phyloP scores from a whole-genome alignment of 2,329 filamentous ascomycete genomes.

The Didymella pomorum region DNA sequence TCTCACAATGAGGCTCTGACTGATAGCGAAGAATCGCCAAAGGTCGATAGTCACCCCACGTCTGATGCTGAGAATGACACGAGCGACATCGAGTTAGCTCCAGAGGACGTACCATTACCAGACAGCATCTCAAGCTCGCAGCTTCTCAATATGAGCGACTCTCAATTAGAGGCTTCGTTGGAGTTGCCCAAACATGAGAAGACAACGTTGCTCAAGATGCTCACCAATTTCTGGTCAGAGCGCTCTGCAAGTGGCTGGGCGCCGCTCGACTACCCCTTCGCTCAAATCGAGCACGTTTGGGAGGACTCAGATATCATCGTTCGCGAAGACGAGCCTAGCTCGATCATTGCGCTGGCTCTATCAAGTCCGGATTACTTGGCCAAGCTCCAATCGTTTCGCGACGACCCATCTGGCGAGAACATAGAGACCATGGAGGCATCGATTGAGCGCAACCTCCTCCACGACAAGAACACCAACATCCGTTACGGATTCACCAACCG shows the following conservation, averaged over 20 bases:
- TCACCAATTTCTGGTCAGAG: conserved; percentile 98
- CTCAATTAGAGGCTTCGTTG: conserved; percentile 66
- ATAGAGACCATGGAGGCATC: conserved; percentile 65
- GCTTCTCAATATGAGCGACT: conserved; percentile 61
- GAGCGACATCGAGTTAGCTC: conserved; percentile 76
- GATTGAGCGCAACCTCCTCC: conserved; percentile 84
- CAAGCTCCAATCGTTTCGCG: conserved; percentile 75
- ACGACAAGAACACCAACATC: conserved; percentile 87
- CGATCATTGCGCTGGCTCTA: conserved; percentile 90
- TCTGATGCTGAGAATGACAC: conserved; percentile 61
- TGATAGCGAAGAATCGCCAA: conserved; percentile 38
- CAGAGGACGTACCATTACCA: conserved; percentile 72
- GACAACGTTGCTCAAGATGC: conserved; percentile 90
- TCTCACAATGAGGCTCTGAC: conserved; percentile 33
- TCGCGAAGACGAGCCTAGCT: conserved; percentile 95
- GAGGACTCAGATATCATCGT: conserved; percentile 97
- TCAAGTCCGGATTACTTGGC: conserved; percentile 85
- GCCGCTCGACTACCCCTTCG: conserved; percentile 87
- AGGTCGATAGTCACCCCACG: conserved; percentile 48
- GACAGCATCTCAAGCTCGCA: conserved; percentile 66
- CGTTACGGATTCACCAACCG: conserved; percentile 96
- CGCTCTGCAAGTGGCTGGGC: conserved; percentile 95
- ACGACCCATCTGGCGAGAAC: conserved; percentile 32
- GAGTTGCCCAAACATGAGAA: conserved; percentile 93
- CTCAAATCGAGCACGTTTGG: conserved; percentile 88